Evolutionary conservation across 352 stramenopile genomes (phyloP).

Genomic region (Phytophthora melonis): DNA sequence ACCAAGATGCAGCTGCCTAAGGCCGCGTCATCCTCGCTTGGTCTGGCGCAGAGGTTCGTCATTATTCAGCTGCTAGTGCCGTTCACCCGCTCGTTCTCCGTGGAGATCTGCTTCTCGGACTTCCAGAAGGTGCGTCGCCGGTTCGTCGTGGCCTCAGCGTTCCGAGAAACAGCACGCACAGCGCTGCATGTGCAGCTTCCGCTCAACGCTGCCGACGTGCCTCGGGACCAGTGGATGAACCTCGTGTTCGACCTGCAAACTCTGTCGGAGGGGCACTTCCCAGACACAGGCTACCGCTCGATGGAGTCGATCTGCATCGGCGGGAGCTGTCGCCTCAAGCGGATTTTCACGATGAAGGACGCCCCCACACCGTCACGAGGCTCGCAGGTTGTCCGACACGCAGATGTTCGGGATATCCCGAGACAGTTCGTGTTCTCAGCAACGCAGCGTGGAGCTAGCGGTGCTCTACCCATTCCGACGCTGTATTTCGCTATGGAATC

Average conservation of each 20-base stretch:
- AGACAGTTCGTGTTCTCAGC: conserved; percentile 71
- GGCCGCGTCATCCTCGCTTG: conserved; percentile 43
- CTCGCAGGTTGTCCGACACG: conserved; percentile 24
- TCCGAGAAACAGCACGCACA: conserved; percentile 70
- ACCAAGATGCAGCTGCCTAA: conserved; percentile 89
- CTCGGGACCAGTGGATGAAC: conserved; percentile 82
- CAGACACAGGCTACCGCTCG: conserved; percentile 62
- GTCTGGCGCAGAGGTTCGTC: conserved; percentile 79
- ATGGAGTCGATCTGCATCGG: conserved; percentile 84
- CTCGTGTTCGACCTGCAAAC: conserved; percentile 79
- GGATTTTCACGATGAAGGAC: conserved; percentile 91
- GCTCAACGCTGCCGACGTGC: conserved; percentile 44
- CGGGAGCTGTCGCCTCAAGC: conserved; percentile 79
- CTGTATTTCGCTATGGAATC: conserved; percentile 57
- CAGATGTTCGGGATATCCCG: conserved; percentile 63
- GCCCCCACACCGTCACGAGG: conserved; percentile 45
- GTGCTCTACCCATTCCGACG: conserved; percentile 46
- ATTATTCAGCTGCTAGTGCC: conserved; percentile 75
- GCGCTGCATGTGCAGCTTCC: conserved; percentile 78
- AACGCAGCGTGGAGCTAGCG: conserved; percentile 25
- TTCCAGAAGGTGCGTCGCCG: conserved; percentile 76
- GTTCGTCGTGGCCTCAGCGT: conserved; percentile 82
- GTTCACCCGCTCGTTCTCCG: conserved; percentile 67
- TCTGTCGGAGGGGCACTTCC: conserved; percentile 69
- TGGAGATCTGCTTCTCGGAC: conserved; percentile 86